Conservation (phyloP, 2,329 filamentous ascomycete genomes). For the Fusarium pseudocircinatum region DNA sequence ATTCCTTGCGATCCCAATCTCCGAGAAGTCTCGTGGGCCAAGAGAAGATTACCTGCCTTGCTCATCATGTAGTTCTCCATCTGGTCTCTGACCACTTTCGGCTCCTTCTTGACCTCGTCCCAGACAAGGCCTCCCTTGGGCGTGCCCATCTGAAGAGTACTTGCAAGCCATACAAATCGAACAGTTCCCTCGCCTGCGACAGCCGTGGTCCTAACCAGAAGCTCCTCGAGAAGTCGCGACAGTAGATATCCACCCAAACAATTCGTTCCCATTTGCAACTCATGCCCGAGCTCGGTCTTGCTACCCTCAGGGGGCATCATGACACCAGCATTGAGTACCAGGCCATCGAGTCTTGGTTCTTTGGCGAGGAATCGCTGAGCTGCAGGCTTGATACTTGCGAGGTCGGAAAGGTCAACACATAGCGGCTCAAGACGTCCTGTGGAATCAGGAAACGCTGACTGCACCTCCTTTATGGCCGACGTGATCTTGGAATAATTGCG, state of each 20-base stretch:
- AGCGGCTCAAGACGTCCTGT: slow-evolving; percentile 23
- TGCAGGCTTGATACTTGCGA: slow-evolving; percentile 12
- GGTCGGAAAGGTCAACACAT: slow-evolving; percentile 26
- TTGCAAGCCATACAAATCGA: slow-evolving; percentile 29
- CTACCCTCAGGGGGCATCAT: slow-evolving; percentile 32
- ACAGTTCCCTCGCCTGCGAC: slow-evolving; percentile 12
- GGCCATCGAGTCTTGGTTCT: slow-evolving; percentile 25
- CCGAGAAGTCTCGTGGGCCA: slow-evolving; percentile 20
- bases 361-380: not conserved
- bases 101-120: slow-evolving; percentile 20
- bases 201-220: slow-evolving; percentile 2
- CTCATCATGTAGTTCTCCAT: slow-evolving; percentile 39
- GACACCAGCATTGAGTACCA: slow-evolving; percentile 33
- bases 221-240: slow-evolving; percentile 8
- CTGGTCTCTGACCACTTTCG: slow-evolving; percentile 21
- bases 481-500: slow-evolving; percentile 16
- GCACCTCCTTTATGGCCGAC: slow-evolving; percentile 13
- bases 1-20: slow-evolving; percentile 21
- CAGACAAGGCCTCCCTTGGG: slow-evolving; percentile 27
- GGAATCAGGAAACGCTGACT: slow-evolving; percentile 9
- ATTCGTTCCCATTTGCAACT: slow-evolving; percentile 36
- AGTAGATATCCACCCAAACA: slow-evolving; percentile 32
- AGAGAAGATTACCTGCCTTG: slow-evolving; percentile 29
- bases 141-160: slow-evolving; percentile 29
- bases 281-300: slow-evolving; percentile 25